phyloP scores from a whole-genome alignment of 805 yeast species.

The Candida boidinii region DNA sequence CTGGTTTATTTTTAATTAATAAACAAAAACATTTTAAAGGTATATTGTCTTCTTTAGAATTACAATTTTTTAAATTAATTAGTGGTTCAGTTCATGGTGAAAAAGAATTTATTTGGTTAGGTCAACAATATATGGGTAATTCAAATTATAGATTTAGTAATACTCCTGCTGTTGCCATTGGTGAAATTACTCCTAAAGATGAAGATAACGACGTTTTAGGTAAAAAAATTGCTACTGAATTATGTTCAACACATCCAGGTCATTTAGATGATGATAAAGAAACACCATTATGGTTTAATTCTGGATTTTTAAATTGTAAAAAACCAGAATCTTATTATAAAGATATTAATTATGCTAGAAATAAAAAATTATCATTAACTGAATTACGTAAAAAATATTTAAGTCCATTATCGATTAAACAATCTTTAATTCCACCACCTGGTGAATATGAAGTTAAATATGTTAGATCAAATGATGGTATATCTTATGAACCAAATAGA shows the following conservation, averaged over 20 bases:
- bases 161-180: constrained; percentile 51
- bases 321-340: constrained; percentile 29
- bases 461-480: constrained; percentile 22
- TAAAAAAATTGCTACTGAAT: constrained; percentile 26
- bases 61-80: constrained; percentile 35
- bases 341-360: constrained; percentile 26
- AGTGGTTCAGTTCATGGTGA: constrained; percentile 64
- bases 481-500: constrained; percentile 35
- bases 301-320: constrained; percentile 59
- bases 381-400: constrained; percentile 28
- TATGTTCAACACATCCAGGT: constrained; percentile 59
- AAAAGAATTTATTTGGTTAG: constrained; percentile 72
- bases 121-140: constrained; percentile 50
- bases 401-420: constrained; percentile 32
- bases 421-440: constrained; percentile 47
- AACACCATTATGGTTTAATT: constrained; percentile 57
- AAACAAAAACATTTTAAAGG: constrained; percentile 41
- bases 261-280: constrained; percentile 45
- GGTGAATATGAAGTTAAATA: constrained; percentile 29
- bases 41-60: constrained; percentile 31
- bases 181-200: constrained; percentile 26
- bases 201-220: constrained; percentile 24
- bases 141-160: constrained; percentile 41
- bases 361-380: constrained; percentile 15
- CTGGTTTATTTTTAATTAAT: constrained; percentile 40